phyloP scores from a whole-genome alignment of 208 protist genomes.

The Crithidia fasciculata region DNA sequence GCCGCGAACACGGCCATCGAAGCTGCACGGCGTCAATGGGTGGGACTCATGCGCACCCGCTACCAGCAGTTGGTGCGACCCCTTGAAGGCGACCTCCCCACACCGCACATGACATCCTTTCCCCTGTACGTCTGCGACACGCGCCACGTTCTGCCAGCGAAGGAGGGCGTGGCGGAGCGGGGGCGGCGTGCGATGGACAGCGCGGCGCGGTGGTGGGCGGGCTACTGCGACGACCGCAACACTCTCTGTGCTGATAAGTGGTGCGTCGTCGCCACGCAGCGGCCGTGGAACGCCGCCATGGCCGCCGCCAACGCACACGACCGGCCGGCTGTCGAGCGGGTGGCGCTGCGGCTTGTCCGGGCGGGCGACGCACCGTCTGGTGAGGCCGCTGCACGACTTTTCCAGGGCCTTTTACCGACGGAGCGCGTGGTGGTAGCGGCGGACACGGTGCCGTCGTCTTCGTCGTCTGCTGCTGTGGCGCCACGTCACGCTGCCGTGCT shows the following conservation, averaged over 20 bases:
- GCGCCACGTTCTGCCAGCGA: slow-evolving; percentile 29
- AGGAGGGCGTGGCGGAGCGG: neutral
- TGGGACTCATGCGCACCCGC: slow-evolving; percentile 41
- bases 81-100: slow-evolving; percentile 54
- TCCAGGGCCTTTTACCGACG: neutral
- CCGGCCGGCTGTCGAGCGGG: neutral
- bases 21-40: slow-evolving; percentile 38
- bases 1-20: slow-evolving; percentile 19
- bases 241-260: slow-evolving; percentile 49
- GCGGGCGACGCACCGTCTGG: neutral
- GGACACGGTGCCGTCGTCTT: neutral
- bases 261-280: slow-evolving; percentile 33
- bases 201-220: slow-evolving; percentile 41
- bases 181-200: slow-evolving; percentile 8
- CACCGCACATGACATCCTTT: slow-evolving; percentile 38
- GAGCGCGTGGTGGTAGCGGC: neutral
- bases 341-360: slow-evolving; percentile 2
- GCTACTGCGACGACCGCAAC: slow-evolving; percentile 40
- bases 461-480: neutral
- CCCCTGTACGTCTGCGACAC: slow-evolving; percentile 56
- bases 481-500: slow-evolving; percentile 40
- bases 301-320: slow-evolving; percentile 28
- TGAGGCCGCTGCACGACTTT: neutral
- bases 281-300: slow-evolving; percentile 38
- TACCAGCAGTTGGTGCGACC: slow-evolving; percentile 71